Evolutionary conservation across 1,284 basidiomycete species (phyloP).

Genomic region (Cutaneotrichosporon dermatis): DNA sequence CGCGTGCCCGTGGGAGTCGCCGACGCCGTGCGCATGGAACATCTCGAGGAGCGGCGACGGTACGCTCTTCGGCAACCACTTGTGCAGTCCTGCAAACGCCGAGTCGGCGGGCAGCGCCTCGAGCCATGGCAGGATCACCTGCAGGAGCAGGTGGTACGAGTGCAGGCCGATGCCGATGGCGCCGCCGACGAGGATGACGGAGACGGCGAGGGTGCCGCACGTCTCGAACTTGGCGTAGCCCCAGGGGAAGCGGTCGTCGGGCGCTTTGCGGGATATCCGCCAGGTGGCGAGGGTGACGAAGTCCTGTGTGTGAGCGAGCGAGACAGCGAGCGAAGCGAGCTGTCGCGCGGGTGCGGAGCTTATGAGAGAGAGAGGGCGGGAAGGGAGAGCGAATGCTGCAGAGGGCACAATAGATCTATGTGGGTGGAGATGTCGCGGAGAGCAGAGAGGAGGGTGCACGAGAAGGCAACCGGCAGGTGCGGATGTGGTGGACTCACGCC

Average conservation of each 20-base stretch:
- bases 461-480: not conserved
- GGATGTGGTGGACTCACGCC: slow-evolving; percentile 28
- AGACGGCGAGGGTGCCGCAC: slow-evolving; percentile 78
- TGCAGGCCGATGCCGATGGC: slow-evolving; percentile 91
- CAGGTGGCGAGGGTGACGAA: slow-evolving; percentile 90
- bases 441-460: not conserved
- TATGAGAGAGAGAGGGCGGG: not conserved
- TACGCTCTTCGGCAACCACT: slow-evolving; percentile 40
- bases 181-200: slow-evolving; percentile 73
- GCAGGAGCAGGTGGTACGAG: slow-evolving; percentile 60
- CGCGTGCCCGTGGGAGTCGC: slow-evolving; percentile 36
- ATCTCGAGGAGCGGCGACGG: slow-evolving; percentile 48
- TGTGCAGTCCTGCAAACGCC: slow-evolving; percentile 32
- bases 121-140: slow-evolving; percentile 48
- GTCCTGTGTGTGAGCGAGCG: slow-evolving; percentile 52
- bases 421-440: too few species aligned
- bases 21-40: slow-evolving; percentile 53
- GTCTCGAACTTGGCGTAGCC: slow-evolving; percentile 91
- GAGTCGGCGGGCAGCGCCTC: slow-evolving; percentile 45
- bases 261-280: slow-evolving; percentile 75
- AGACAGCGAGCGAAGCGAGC: too few species aligned
- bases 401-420: too few species aligned
- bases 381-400: too few species aligned
- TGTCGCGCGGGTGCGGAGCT: not conserved
- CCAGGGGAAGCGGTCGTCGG: slow-evolving; percentile 59